Evolutionary conservation across 768 basidiomycete species (phyloP).

Genomic region (Grammothele lineata): DNA sequence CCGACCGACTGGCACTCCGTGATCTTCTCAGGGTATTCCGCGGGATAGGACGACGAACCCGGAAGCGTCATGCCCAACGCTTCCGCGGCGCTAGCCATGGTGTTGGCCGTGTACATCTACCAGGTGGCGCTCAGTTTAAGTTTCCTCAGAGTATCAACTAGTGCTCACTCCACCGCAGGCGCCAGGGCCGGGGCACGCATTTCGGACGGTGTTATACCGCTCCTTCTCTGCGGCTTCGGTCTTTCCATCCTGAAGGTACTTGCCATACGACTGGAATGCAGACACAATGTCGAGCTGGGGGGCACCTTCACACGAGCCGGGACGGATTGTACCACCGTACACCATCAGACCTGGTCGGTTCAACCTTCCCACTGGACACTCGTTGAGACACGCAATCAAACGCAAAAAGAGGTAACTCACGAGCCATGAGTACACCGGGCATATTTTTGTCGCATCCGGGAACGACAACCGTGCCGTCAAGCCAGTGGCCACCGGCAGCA

Average conservation of each 20-base stretch:
- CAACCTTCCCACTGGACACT: conserved; percentile 72
- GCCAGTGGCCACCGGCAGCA: conserved; percentile 94
- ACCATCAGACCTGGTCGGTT: conserved; percentile 98
- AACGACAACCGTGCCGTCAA: conserved; percentile 95
- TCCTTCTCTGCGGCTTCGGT: conserved; percentile 78
- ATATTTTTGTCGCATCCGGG: conserved; percentile 99
- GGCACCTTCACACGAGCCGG: conserved; percentile 85
- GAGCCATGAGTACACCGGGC: conserved; percentile 98
- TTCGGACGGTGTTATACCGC: conserved; percentile 82
- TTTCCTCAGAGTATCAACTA: too few species aligned
- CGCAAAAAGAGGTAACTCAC: conserved; percentile 42
- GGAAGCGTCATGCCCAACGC: conserved; percentile 95
- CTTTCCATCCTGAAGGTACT: conserved; percentile 87
- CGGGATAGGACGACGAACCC: conserved; percentile 96
- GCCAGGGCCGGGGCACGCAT: conserved; percentile 96
- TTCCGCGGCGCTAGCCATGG: conserved; percentile 95
- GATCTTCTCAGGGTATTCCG: conserved; percentile 85
- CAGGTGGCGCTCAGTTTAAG: neutral
- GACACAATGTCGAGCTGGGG: conserved; percentile 94
- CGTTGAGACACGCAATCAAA: neutral
- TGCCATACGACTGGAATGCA: conserved; percentile 96
- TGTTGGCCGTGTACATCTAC: conserved; percentile 98
- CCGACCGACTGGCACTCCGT: conserved; percentile 82
- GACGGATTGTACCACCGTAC: conserved; percentile 92
- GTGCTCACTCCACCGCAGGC: conserved; percentile 91